A percentile compares a stretch with the other conserved stretches of the same genome.
Conservation (phyloP, 2,329 filamentous ascomycete species). For the Fusarium sp. region DNA sequence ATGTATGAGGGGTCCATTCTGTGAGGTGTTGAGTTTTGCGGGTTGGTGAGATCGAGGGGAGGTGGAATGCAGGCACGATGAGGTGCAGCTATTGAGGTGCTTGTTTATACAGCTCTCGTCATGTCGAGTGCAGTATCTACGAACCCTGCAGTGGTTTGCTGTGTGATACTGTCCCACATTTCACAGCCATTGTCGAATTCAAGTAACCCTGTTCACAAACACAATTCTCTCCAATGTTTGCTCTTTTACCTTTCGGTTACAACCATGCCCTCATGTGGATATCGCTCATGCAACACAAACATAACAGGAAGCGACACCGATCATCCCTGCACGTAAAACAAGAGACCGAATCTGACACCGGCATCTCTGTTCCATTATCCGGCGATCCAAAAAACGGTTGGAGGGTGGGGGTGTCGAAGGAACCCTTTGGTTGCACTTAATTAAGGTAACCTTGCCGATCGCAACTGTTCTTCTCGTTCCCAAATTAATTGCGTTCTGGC, state of each 20-base stretch:
- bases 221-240: not conserved
- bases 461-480: not conserved
- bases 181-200: not conserved
- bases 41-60: not conserved
- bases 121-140: not conserved
- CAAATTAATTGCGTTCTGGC: not conserved
- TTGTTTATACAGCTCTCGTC: constrained; percentile 17
- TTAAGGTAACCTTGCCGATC: constrained; percentile 3
- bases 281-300: not conserved
- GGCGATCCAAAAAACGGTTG: not conserved
- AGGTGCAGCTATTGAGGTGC: not conserved
- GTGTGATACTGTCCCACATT: not conserved
- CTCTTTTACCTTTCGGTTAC: not conserved
- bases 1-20: constrained; percentile 31
- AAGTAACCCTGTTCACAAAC: not conserved
- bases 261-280: not conserved
- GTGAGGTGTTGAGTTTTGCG: not conserved
- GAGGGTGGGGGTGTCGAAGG: not conserved
- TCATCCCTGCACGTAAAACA: constrained; percentile 4
- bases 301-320: constrained; percentile 6
- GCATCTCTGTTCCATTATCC: constrained; percentile 3
- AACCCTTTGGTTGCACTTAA: not conserved
- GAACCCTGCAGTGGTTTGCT: not conserved
- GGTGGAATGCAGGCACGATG: not conserved
- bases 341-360: not conserved